Evolutionary conservation across 371 early-diverging fungal genomes (phyloP).

Genomic region (Mucor velutinosus): DNA sequence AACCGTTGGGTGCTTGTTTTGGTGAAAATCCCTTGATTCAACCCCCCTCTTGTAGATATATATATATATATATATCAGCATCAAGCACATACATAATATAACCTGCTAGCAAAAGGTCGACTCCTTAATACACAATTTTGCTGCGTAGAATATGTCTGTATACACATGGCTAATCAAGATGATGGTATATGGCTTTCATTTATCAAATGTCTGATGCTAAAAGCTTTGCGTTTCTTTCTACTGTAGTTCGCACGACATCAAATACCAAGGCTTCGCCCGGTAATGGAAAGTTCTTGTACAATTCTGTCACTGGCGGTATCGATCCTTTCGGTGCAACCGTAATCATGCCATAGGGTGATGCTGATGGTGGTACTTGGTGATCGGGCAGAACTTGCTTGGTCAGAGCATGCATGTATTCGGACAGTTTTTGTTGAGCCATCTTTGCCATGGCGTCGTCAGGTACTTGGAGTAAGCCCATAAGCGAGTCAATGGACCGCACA

Average conservation of each 20-base stretch:
- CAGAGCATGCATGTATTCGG: slow-evolving; percentile 11
- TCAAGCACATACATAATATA: too few relatives aligned
- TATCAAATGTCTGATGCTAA: neutral
- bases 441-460: neutral
- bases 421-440: slow-evolving; percentile 3
- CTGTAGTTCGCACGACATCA: slow-evolving; percentile 12
- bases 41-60: too few relatives aligned
- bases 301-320: slow-evolving; percentile 4
- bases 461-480: slow-evolving; percentile 1
- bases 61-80: too few relatives aligned
- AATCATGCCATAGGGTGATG: neutral
- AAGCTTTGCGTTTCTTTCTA: neutral
- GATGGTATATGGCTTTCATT: neutral
- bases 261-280: slow-evolving; percentile 18
- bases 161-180: neutral
- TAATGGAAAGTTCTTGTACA: slow-evolving; percentile 22
- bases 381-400: neutral
- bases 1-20: too few relatives aligned
- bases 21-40: too few relatives aligned
- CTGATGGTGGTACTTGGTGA: slow-evolving; percentile 6
- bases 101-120: too few relatives aligned
- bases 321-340: neutral
- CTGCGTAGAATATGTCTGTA: too few relatives aligned
- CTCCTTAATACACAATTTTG: too few relatives aligned
- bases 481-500: slow-evolving; percentile 16